Conservation (phyloP, 2,329 filamentous ascomycete species). For the Aspergillus ruber region DNA sequence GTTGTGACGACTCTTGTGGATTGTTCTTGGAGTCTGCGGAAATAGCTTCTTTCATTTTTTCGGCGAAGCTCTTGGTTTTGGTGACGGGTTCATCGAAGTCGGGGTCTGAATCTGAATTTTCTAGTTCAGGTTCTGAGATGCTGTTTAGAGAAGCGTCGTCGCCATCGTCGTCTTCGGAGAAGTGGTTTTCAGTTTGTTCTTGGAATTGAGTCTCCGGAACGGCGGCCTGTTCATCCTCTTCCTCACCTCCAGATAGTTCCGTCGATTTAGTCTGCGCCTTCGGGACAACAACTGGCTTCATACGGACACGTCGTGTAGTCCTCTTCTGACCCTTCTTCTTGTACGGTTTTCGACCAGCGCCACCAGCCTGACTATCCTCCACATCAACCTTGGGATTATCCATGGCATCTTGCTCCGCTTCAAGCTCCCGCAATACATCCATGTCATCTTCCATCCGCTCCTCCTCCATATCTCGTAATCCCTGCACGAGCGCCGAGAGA, state of each 20-base stretch:
- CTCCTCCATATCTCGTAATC: slow-evolving; percentile 35
- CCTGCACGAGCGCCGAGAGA: slow-evolving; percentile 33
- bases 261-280: slow-evolving; percentile 23
- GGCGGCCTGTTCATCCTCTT: slow-evolving; percentile 21
- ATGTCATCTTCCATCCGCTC: slow-evolving; percentile 38
- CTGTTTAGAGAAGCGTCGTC: slow-evolving; percentile 22
- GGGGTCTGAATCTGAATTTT: slow-evolving; percentile 21
- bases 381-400: slow-evolving; percentile 19
- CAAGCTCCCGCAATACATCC: slow-evolving; percentile 40
- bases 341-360: slow-evolving; percentile 19
- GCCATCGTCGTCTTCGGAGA: slow-evolving; percentile 10
- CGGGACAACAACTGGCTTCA: slow-evolving; percentile 33
- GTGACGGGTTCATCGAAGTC: slow-evolving; percentile 20
- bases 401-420: slow-evolving; percentile 27
- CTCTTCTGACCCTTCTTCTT: slow-evolving; percentile 47
- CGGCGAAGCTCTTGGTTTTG: slow-evolving; percentile 27
- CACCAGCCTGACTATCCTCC: slow-evolving; percentile 30
- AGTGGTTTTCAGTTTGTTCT: slow-evolving; percentile 1
- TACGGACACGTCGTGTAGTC: slow-evolving; percentile 39
- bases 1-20: slow-evolving; percentile 9
- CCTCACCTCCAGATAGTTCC: slow-evolving; percentile 9
- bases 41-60: slow-evolving; percentile 33
- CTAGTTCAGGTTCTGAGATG: slow-evolving; percentile 22
- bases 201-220: slow-evolving; percentile 24
- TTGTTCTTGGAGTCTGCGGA: slow-evolving; percentile 13